Percentiles rank a stretch among this genome's conserved stretches.
Evolutionary conservation across 306 rosid genomes (phyloP).

Genomic region (Vicia sativa): DNA sequence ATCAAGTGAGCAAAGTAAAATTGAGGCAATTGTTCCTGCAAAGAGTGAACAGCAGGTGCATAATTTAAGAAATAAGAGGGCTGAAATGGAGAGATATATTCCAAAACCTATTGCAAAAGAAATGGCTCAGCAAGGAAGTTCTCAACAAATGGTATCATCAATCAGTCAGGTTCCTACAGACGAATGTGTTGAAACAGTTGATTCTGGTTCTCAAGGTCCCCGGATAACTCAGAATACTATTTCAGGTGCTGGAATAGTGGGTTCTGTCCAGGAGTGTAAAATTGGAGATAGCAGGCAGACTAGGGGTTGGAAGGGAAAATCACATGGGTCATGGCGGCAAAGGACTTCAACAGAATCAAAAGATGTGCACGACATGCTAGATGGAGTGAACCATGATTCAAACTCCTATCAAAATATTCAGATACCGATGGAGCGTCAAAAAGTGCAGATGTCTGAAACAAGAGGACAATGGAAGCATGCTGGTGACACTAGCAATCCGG

Average conservation of each 20-base stretch:
- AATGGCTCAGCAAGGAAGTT: slow-evolving; percentile 81
- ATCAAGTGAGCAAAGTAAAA: slow-evolving; percentile 51
- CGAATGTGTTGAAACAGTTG: slow-evolving; percentile 49
- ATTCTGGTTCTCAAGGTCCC: slow-evolving; percentile 47
- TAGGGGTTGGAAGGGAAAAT: slow-evolving; percentile 70
- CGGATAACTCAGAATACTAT: slow-evolving; percentile 46
- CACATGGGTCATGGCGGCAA: slow-evolving; percentile 72
- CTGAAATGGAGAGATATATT: slow-evolving; percentile 91
- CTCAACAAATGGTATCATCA: slow-evolving; percentile 50
- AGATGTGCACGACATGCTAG: slow-evolving; percentile 52
- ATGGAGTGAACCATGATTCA: slow-evolving; percentile 45
- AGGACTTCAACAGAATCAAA: slow-evolving; percentile 56
- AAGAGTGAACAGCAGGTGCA: slow-evolving; percentile 70
- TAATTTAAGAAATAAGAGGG: slow-evolving; percentile 75
- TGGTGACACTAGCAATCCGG: slow-evolving; percentile 55
- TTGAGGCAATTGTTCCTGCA: slow-evolving; percentile 51
- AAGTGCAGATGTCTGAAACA: slow-evolving; percentile 45
- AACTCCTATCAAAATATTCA: slow-evolving; percentile 45
- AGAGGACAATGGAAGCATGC: slow-evolving; percentile 52
- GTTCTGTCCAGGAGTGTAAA: slow-evolving; percentile 56
- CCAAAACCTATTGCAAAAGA: slow-evolving; percentile 98
- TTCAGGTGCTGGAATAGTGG: slow-evolving; percentile 47
- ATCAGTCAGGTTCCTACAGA: slow-evolving; percentile 48
- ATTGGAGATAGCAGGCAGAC: slow-evolving; percentile 59
- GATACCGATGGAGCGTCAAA: slow-evolving; percentile 47